These are phyloP conservation scores for Candida sakaeoensis DNA, from an alignment of 805 yeast species.

Conservation along the genomic window DNA sequence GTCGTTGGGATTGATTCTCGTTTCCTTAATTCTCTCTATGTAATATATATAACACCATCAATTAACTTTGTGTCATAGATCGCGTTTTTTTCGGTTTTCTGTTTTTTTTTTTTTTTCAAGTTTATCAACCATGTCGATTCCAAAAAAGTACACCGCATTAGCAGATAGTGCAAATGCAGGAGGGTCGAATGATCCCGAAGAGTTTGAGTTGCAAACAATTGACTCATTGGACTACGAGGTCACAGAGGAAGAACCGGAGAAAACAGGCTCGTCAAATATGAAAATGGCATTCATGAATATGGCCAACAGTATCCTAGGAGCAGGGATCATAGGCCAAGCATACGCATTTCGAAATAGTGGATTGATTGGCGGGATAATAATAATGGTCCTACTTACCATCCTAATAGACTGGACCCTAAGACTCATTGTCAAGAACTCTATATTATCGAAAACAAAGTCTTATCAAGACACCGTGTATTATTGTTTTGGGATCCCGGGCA, in stretches of 20 bases:
- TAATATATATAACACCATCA: no score
- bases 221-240: conserved; percentile 16
- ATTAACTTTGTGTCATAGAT: not conserved
- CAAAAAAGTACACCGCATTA: conserved; percentile 4
- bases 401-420: conserved; percentile 86
- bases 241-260: conserved; percentile 12
- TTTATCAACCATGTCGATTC: conserved; percentile 1
- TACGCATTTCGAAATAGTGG: conserved; percentile 83
- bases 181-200: conserved; percentile 5
- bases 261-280: conserved; percentile 41
- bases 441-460: conserved; percentile 67
- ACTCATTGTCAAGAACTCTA: conserved; percentile 77
- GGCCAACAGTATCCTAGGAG: conserved; percentile 94
- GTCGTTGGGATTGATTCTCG: not conserved
- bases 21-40: not conserved
- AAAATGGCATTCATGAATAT: conserved; percentile 93
- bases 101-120: not conserved
- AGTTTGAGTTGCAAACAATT: conserved; percentile 18
- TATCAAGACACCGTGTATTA: conserved; percentile 82
- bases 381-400: conserved; percentile 56
- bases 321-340: conserved; percentile 94
- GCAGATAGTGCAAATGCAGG: not conserved
- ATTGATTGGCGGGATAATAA: conserved; percentile 63
- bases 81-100: not conserved
- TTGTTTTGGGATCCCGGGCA: conserved; percentile 76